phyloP scores from a whole-genome alignment of 345 rosid genomes.

The Mangifera indica region DNA sequence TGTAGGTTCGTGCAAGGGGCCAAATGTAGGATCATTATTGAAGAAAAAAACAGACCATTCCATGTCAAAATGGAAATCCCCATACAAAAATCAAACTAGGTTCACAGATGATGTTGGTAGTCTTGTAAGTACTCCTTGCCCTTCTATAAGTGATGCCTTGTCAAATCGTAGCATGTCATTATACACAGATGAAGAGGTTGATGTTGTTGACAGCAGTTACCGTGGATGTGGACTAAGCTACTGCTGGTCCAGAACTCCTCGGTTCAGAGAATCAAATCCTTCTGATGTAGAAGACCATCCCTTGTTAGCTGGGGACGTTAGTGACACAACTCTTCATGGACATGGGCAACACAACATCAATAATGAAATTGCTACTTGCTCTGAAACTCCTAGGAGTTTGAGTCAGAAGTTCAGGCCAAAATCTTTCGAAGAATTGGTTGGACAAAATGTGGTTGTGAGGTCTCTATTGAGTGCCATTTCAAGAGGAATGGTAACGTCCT shows the following conservation, averaged over 20 bases:
- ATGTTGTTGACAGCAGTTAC: slow-evolving; percentile 33
- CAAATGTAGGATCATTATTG: slow-evolving; percentile 32
- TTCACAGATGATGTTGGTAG: slow-evolving; percentile 56
- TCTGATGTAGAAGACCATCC: slow-evolving; percentile 74
- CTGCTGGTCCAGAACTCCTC: slow-evolving; percentile 90
- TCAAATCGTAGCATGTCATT: slow-evolving; percentile 46
- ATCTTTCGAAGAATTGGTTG: slow-evolving; percentile 74
- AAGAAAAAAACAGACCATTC: slow-evolving; percentile 27
- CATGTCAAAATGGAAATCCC: slow-evolving; percentile 28
- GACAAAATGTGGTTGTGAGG: slow-evolving; percentile 74
- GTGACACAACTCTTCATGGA: slow-evolving; percentile 29
- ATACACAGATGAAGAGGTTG: slow-evolving; percentile 50
- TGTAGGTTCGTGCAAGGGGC: slow-evolving; percentile 46
- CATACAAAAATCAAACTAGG: slow-evolving; percentile 27
- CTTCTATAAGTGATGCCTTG: slow-evolving; percentile 46
- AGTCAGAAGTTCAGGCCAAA: slow-evolving; percentile 80
- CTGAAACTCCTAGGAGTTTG: slow-evolving; percentile 58
- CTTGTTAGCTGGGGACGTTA: slow-evolving; percentile 44
- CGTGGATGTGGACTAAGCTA: slow-evolving; percentile 68
- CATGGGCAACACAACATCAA: slow-evolving; percentile 31
- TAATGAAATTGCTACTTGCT: slow-evolving; percentile 33
- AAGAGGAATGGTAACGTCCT: slow-evolving; percentile 66
- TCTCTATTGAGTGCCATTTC: slow-evolving; percentile 76
- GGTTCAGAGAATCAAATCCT: slow-evolving; percentile 57
- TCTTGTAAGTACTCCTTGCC: slow-evolving; percentile 49